phyloP scores from a whole-genome alignment of 495 filamentous ascomycete species.

The Saxophila tyrrhenica region DNA sequence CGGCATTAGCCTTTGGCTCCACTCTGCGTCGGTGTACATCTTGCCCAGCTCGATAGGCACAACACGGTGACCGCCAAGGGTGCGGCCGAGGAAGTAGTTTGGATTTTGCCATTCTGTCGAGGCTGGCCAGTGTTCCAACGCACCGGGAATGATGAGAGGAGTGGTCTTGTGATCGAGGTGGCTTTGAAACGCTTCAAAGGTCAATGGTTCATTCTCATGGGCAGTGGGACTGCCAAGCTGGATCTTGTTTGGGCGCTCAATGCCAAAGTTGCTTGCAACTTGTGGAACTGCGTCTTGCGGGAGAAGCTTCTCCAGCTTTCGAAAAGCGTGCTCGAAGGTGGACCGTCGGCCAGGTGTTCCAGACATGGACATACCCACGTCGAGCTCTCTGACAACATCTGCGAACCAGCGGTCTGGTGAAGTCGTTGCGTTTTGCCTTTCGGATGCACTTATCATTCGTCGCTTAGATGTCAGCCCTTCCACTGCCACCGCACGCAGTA shows the following conservation, averaged over 20 bases:
- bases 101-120: constrained; percentile 58
- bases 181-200: constrained; percentile 50
- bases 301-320: constrained; percentile 32
- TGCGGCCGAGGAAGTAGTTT: constrained; percentile 62
- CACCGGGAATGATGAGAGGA: constrained; percentile 60
- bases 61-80: constrained; percentile 63
- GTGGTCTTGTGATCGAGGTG: constrained; percentile 43
- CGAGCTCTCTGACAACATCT: constrained; percentile 52
- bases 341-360: constrained; percentile 55
- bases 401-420: constrained; percentile 23
- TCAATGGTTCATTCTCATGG: constrained; percentile 1
- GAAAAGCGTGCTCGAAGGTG: constrained; percentile 47
- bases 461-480: not conserved
- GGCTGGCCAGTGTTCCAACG: constrained; percentile 59
- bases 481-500: not conserved
- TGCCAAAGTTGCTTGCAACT: not conserved
- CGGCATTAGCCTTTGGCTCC: constrained; percentile 72
- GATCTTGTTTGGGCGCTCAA: not conserved
- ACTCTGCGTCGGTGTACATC: constrained; percentile 74
- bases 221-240: constrained; percentile 9
- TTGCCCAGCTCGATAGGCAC: constrained; percentile 85
- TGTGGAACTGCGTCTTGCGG: not conserved
- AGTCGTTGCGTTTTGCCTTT: not conserved
- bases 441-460: not conserved
- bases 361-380: constrained; percentile 72